Evolutionary conservation across 2,329 filamentous ascomycete genomes (phyloP).

Genomic region (Diaporthe citri): DNA sequence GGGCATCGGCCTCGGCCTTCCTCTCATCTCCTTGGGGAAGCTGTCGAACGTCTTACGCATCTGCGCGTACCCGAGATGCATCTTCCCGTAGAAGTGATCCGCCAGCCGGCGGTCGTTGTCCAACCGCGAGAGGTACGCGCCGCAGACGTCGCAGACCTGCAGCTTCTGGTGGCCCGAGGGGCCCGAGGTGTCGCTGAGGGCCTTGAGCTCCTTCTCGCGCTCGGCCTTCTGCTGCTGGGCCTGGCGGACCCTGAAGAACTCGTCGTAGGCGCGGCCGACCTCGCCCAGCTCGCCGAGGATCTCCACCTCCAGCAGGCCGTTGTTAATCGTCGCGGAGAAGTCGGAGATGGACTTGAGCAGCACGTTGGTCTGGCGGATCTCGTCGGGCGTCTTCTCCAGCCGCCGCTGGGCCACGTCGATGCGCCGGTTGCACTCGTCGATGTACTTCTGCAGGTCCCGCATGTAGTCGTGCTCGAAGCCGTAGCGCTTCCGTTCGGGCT

Average conservation of each 20-base stretch:
- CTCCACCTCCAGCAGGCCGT: slow-evolving; percentile 86
- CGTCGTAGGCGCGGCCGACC: slow-evolving; percentile 85
- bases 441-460: slow-evolving; percentile 95
- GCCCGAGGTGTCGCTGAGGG: slow-evolving; percentile 89
- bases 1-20: slow-evolving; percentile 71
- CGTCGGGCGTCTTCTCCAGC: slow-evolving; percentile 96
- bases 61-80: slow-evolving; percentile 97
- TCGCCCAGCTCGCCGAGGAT: slow-evolving; percentile 85
- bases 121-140: slow-evolving; percentile 89
- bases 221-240: slow-evolving; percentile 86
- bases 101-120: slow-evolving; percentile 95
- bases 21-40: slow-evolving; percentile 89
- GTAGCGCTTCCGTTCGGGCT: slow-evolving; percentile 80
- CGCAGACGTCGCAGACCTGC: slow-evolving; percentile 98
- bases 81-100: slow-evolving; percentile 99
- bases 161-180: slow-evolving; percentile 97
- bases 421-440: slow-evolving; percentile 94
- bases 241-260: slow-evolving; percentile 87
- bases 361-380: slow-evolving; percentile 94
- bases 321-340: slow-evolving; percentile 81
- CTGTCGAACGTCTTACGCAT: slow-evolving; percentile 94
- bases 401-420: slow-evolving; percentile 92
- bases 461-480: slow-evolving; percentile 98
- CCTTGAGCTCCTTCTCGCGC: slow-evolving; percentile 88
- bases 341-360: slow-evolving; percentile 90